Conservation (phyloP, 805 yeast species). For the Kregervanrija fluxuum region DNA sequence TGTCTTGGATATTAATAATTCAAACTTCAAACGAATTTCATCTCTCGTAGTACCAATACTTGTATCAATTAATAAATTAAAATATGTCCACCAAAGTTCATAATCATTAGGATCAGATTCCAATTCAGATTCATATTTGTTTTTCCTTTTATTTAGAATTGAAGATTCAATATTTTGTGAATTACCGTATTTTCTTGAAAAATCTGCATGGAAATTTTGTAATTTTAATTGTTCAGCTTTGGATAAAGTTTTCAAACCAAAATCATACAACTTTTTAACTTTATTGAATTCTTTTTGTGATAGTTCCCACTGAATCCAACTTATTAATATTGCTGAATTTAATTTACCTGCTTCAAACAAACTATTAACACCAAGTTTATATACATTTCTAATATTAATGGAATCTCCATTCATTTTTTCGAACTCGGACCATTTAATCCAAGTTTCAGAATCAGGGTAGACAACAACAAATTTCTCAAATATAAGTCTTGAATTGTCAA, state of each 20-base stretch:
- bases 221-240: constrained; percentile 29
- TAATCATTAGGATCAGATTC: constrained; percentile 46
- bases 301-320: constrained; percentile 72
- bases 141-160: constrained; percentile 45
- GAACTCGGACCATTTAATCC: constrained; percentile 72
- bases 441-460: constrained; percentile 47
- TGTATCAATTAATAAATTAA: constrained; percentile 41
- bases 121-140: constrained; percentile 45
- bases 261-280: constrained; percentile 48
- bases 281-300: constrained; percentile 54
- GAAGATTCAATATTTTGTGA: constrained; percentile 45
- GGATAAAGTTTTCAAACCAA: constrained; percentile 38
- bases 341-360: constrained; percentile 27
- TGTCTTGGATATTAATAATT: constrained; percentile 33
- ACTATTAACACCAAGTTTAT: constrained; percentile 57
- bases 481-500: constrained; percentile 49
- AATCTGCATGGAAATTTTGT: constrained; percentile 40
- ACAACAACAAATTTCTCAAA: constrained; percentile 49
- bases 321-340: constrained; percentile 33
- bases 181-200: constrained; percentile 62
- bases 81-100: constrained; percentile 79
- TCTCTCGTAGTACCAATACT: constrained; percentile 17
- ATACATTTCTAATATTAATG: constrained; percentile 53
- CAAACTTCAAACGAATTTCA: constrained; percentile 31
- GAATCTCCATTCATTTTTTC: constrained; percentile 47